These are phyloP conservation scores for Turnera subulata DNA, from an alignment of 345 rosid species.

Conservation along the genomic window DNA sequence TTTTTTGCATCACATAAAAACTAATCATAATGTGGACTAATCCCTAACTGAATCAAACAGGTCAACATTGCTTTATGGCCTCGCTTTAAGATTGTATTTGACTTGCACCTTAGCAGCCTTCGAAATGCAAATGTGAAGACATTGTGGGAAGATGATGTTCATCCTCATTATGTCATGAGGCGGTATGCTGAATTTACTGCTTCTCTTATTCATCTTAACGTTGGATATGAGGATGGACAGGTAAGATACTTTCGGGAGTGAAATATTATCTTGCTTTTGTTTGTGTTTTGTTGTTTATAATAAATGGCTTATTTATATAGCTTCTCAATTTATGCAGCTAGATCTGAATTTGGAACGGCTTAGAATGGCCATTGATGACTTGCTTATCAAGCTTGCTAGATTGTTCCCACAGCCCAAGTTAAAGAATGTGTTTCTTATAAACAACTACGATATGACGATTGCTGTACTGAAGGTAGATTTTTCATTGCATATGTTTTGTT, in stretches of 20 bases:
- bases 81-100: constrained; percentile 94
- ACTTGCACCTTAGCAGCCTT: constrained; percentile 82
- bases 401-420: constrained; percentile 65
- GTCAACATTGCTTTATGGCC: constrained; percentile 97
- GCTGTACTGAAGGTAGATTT: constrained; percentile 77
- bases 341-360: constrained; percentile 90
- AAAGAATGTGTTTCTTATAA: constrained; percentile 83
- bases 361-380: constrained; percentile 90
- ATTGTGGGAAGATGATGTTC: constrained; percentile 96
- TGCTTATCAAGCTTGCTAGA: constrained; percentile 80
- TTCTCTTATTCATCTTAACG: constrained; percentile 92
- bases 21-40: constrained; percentile 1
- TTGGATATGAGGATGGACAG: constrained; percentile 97
- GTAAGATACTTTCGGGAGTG: constrained; percentile 32
- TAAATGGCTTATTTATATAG: constrained; percentile 2
- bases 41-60: constrained; percentile 40
- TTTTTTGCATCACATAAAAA: background rate
- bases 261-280: background rate
- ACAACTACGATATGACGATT: constrained; percentile 96
- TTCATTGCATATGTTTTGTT: constrained; percentile 1
- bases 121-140: constrained; percentile 85
- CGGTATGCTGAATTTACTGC: constrained; percentile 98
- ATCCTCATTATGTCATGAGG: constrained; percentile 99
- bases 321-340: constrained; percentile 52
- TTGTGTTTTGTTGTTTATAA: background rate